Evolutionary conservation across 129 eudicot species (phyloP).

Genomic region (Helianthus tuberosus): DNA sequence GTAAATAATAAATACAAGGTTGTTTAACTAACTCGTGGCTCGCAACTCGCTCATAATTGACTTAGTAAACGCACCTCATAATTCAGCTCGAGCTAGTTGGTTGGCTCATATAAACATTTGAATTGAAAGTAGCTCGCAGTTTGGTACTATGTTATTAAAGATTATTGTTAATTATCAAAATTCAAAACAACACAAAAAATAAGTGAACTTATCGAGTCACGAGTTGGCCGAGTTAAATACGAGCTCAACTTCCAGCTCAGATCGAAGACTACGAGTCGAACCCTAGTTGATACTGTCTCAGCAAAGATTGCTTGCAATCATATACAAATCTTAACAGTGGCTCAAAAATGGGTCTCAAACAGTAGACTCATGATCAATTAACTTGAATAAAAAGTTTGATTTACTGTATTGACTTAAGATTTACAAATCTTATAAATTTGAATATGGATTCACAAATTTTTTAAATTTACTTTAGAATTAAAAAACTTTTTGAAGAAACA

Average conservation of each 20-base stretch:
- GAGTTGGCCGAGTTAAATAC: neutral
- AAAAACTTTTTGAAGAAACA: too few species aligned
- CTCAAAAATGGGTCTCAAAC: too few species aligned
- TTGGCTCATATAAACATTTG: neutral
- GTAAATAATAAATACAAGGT: neutral
- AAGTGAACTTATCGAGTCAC: neutral
- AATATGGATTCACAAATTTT: too few species aligned
- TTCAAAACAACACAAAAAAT: too few species aligned
- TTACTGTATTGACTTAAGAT: too few species aligned
- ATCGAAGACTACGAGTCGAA: neutral
- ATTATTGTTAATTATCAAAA: too few species aligned
- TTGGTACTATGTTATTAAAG: neutral
- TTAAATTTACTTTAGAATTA: too few species aligned
- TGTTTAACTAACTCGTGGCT: neutral
- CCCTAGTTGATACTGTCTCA: neutral
- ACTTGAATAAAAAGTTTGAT: too few species aligned
- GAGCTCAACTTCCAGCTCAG: neutral
- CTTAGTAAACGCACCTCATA: neutral
- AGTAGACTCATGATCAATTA: too few species aligned
- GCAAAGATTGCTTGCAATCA: too few species aligned
- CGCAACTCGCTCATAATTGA: neutral
- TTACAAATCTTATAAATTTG: too few species aligned
- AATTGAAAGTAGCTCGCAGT: neutral
- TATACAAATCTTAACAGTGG: too few species aligned
- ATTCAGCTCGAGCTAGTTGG: neutral